Conservation (phyloP, 169 alveolate species). For the Plasmodium vivax region DNA sequence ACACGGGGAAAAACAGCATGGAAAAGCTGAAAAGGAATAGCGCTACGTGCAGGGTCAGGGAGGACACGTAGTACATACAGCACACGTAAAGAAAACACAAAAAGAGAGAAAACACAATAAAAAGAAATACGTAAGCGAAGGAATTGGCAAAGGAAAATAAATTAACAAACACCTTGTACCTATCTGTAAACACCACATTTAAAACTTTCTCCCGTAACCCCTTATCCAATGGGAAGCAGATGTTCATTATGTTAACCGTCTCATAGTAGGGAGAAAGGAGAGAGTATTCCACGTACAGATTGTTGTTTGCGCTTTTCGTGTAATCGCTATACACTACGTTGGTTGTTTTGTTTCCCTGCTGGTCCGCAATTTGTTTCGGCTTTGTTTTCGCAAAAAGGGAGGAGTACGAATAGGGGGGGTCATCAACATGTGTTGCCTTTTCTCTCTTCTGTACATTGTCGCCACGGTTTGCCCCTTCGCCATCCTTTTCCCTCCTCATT, state of each 20-base stretch:
- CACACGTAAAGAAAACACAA: slow-evolving; percentile 25
- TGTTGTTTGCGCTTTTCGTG: slow-evolving; percentile 46
- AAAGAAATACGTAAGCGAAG: slow-evolving; percentile 11
- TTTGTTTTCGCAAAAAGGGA: slow-evolving; percentile 22
- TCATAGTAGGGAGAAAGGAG: slow-evolving; percentile 53
- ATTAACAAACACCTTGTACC: slow-evolving; percentile 60
- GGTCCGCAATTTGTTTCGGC: slow-evolving; percentile 7
- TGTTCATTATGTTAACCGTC: slow-evolving; percentile 48
- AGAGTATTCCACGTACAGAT: slow-evolving; percentile 67
- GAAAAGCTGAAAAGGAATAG: not conserved
- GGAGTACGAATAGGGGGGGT: not conserved
- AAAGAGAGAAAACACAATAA: not conserved
- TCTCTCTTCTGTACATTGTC: not conserved
- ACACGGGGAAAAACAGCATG: slow-evolving; percentile 27
- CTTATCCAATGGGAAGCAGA: slow-evolving; percentile 58
- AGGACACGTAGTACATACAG: slow-evolving; percentile 8
- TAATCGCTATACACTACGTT: slow-evolving; percentile 60
- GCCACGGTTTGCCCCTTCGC: not conserved
- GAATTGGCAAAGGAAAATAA: slow-evolving; percentile 48
- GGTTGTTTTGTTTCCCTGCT: slow-evolving; percentile 40
- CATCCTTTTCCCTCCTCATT: slow-evolving; percentile 4
- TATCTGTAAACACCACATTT: slow-evolving; percentile 42
- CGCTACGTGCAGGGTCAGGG: slow-evolving; percentile 15
- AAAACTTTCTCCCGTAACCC: slow-evolving; percentile 36
- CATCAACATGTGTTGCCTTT: slow-evolving; percentile 13